These are phyloP conservation scores for Canna indica DNA, from an alignment of 176 grass and related monocot genomes.

Conservation along the genomic window DNA sequence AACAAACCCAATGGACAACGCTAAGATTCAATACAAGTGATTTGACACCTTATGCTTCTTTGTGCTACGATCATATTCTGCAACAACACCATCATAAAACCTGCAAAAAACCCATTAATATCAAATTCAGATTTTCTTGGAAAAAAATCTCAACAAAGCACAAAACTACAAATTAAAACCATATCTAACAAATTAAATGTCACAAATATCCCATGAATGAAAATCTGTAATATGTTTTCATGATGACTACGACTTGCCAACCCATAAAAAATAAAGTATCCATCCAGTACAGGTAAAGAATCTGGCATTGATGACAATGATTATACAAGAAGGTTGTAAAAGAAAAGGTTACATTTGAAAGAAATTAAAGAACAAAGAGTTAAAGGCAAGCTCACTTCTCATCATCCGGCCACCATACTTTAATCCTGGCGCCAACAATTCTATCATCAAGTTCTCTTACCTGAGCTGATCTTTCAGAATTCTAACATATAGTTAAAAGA, in stretches of 20 bases:
- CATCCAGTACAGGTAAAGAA: no score
- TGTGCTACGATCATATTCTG: slow-evolving; percentile 28
- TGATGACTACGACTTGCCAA: no score
- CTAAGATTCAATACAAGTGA: background rate
- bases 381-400: slow-evolving; percentile 50
- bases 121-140: slow-evolving; percentile 16
- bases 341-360: no score
- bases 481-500: slow-evolving; percentile 25
- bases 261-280: no score
- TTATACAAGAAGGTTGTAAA: no score
- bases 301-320: no score
- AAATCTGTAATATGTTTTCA: no score
- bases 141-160: background rate
- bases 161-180: slow-evolving; percentile 3
- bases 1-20: background rate
- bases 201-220: no score
- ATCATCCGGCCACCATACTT: slow-evolving; percentile 92
- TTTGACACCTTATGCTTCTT: slow-evolving; percentile 56
- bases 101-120: slow-evolving; percentile 34
- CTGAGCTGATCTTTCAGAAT: slow-evolving; percentile 28
- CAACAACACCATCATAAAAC: slow-evolving; percentile 56
- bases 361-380: no score
- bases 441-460: slow-evolving; percentile 33
- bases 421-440: slow-evolving; percentile 58
- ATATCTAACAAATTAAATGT: background rate